Base-by-base conservation (phyloP, 2,329 filamentous ascomycete genomes). In the Epichloe elymi region DNA sequence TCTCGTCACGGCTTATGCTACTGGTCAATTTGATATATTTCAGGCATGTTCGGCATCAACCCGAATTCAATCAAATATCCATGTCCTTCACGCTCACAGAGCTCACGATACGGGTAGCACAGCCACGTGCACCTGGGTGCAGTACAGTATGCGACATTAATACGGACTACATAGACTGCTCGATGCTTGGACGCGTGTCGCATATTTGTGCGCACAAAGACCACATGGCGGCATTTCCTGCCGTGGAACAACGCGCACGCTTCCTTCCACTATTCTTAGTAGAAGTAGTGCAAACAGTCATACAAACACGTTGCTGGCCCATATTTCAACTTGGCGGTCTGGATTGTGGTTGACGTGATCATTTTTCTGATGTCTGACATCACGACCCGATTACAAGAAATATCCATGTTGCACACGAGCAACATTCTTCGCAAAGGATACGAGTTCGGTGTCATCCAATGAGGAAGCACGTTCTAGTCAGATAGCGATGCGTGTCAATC, bases 251-350 rank as follows among this genome's bases (percentile, higher is more conserved):
- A 11, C 15, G 3, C 14, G 36, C 20, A 15, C 6, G 20, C 41
- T 44, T 23, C 15, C 40, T 44, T 23, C 15, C 19, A 42, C 40
- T 23, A 19, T 20, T 23, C 17, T 42, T 12, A 26, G 11, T 7
- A 42, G 2, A 20, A 41, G 14, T 38, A 14, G 14, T 23, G 14
- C 45, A 46, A 30, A 20, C 5, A 17, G 30, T 43, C 39, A 33
- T 30, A 49, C 47, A 43, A 37, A 49, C 47, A 49, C 39, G 39
- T 49, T 49, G 47, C n/a, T 36, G 20, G 38, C 36, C 17, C 30
- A 20, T 15, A 3, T 5, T 37, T 10, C 46, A 26, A 36, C 19
- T 36, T 36, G 47, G 39, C 47, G 47, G 47, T 49, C 47, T 42
- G 19, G 17, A 42, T 42, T 4, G 30, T 17, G 8, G 4, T 36